These are phyloP conservation scores for Auricularia cornea DNA, from an alignment of 768 basidiomycete species.

Conservation along the genomic window DNA sequence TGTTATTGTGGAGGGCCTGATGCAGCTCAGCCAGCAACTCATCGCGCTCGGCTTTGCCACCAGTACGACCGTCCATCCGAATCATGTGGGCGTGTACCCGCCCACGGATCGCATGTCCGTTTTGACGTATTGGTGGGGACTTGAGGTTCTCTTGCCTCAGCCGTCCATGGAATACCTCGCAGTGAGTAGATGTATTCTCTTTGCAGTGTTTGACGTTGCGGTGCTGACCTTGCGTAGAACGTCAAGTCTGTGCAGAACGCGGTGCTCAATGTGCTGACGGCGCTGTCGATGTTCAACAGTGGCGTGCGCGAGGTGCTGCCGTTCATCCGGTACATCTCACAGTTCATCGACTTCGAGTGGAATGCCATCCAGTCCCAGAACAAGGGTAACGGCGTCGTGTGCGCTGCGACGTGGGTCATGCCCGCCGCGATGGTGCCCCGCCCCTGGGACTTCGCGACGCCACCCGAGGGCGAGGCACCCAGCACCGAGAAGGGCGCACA, in stretches of 20 bases:
- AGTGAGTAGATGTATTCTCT: conserved; percentile 27
- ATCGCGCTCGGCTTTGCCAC: conserved; percentile 74
- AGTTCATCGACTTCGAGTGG: conserved; percentile 74
- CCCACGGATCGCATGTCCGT: conserved; percentile 72
- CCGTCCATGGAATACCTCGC: conserved; percentile 54
- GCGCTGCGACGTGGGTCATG: conserved; percentile 87
- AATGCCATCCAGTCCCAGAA: conserved; percentile 52
- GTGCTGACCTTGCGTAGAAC: conserved; percentile 28
- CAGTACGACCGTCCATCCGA: conserved; percentile 52
- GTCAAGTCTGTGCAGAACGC: conserved; percentile 53
- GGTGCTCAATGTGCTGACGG: conserved; percentile 68
- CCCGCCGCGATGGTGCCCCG: conserved; percentile 72
- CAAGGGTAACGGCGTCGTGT: conserved; percentile 70
- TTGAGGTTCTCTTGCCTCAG: conserved; percentile 69
- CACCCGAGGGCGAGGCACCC: conserved; percentile 15
- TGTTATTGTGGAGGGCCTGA: conserved; percentile 58
- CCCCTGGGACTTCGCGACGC: conserved; percentile 66
- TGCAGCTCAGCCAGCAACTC: conserved; percentile 66
- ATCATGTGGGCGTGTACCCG: conserved; percentile 60
- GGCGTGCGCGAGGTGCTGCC: conserved; percentile 79
- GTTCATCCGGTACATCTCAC: conserved; percentile 74
- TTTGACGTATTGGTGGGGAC: conserved; percentile 88
- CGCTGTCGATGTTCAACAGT: conserved; percentile 55
- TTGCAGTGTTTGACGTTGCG: background rate
- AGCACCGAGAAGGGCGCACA: background rate